Base-by-base conservation (phyloP, 2,329 filamentous ascomycete species). In the Paraconiothyrium sp. region DNA sequence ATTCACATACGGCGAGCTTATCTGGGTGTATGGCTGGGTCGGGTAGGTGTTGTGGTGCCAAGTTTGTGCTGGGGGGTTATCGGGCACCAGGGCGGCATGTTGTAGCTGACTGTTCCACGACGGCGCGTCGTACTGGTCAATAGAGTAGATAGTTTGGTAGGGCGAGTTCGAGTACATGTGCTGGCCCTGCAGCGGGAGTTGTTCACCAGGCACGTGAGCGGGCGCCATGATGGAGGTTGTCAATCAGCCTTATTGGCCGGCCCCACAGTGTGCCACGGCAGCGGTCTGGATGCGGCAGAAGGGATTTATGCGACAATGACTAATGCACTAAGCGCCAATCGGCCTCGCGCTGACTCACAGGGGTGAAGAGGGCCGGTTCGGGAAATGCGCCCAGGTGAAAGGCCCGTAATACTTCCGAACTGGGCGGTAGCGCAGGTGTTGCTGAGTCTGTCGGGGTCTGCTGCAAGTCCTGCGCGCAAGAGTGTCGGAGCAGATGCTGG, bases 151-250 rank as follows among this genome's bases (percentile, higher is more conserved):
- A 50, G 68, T 69, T 39, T 71, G 68, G 37, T 72, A 78, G 2
- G 71, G 63, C 1, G 73, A 62, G 62, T 78, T 72, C 67, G 63
- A 64, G 67, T 77, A 77, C 62, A 77, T 70, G 61, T 63, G 73
- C 63, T 76, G 75, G 46, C 69, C 70, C 61, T 72, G 73, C 47
- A 73, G 51, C 37, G 73, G 69, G 34, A 71, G 67, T 61, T 74
- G 73, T 64, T 76, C 73, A 74, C 57, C 67, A 20, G 72, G 73
- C 75, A 78, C 73, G 75, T 78, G 76, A 78, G 72, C 74, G 57
- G 73, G 67, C 46, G 74, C 76, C 76, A 78, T 78, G 64, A 54
- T 57, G 43, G 59, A 60, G 60, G 62, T 60, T 61, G 67, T 58
- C 63, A 55, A 59, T 47, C 54, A 62, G 61, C 63, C 68, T 75